Conservation (phyloP, 2,329 filamentous ascomycete genomes). For the Fusarium liriodendri region DNA sequence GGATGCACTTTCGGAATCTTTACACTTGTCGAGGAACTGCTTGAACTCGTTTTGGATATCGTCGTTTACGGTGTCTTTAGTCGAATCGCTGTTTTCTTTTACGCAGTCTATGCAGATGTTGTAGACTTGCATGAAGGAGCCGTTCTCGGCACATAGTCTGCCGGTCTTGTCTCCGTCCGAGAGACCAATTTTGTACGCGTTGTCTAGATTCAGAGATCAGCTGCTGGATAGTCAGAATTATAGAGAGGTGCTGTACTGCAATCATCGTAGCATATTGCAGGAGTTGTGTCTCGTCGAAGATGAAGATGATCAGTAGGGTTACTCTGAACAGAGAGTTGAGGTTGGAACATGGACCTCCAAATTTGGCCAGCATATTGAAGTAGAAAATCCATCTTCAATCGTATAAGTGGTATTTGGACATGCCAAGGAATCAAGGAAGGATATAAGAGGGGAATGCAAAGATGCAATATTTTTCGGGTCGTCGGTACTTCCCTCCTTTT, state of each 20-base stretch:
- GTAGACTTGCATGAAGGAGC: background rate
- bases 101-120: background rate
- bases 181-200: background rate
- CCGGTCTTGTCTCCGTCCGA: background rate
- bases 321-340: background rate
- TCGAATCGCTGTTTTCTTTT: background rate
- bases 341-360: background rate
- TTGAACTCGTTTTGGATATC: background rate
- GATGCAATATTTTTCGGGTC: background rate
- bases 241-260: background rate
- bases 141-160: background rate
- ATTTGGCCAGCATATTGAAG: background rate
- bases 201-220: background rate
- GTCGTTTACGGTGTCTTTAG: background rate
- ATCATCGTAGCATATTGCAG: background rate
- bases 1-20: background rate
- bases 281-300: background rate
- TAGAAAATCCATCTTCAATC: background rate
- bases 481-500: background rate
- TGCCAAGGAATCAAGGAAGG: background rate
- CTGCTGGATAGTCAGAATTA: no score
- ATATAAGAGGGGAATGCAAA: background rate
- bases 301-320: background rate
- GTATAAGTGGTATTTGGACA: background rate
- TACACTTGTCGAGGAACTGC: background rate